These are phyloP conservation scores for Myrica gale DNA, from an alignment of 306 rosid species.

Conservation along the genomic window DNA sequence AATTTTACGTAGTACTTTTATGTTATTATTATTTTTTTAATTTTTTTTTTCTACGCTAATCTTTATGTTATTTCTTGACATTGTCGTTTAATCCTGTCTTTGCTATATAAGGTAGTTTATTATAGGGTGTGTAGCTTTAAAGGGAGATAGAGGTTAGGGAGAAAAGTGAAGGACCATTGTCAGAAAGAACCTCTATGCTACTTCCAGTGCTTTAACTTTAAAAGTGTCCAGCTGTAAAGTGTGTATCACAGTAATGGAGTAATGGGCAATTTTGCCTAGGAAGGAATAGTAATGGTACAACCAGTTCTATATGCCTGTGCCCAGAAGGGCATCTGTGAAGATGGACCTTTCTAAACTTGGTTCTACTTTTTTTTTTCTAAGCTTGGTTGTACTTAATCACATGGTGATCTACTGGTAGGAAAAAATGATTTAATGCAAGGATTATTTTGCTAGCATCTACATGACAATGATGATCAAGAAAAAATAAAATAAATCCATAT, in stretches of 20 bases:
- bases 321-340: background rate
- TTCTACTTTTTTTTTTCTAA: background rate
- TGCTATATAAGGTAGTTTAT: too few species aligned
- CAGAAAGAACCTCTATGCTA: too few species aligned
- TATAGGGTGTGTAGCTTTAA: too few species aligned
- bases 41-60: too few species aligned
- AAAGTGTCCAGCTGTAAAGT: constrained; percentile 38
- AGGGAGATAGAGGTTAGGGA: too few species aligned
- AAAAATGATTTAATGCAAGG: background rate
- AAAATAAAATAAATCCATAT: background rate
- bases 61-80: too few species aligned
- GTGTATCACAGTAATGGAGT: background rate
- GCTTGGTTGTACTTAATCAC: background rate
- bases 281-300: too few species aligned
- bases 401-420: background rate
- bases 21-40: too few species aligned
- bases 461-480: background rate
- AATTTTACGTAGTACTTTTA: too few species aligned
- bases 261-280: background rate
- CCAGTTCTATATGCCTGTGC: background rate
- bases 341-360: background rate
- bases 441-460: background rate
- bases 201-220: constrained; percentile 11
- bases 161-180: too few species aligned
- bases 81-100: too few species aligned